phyloP scores from a whole-genome alignment of 768 basidiomycete species.

The Agaricus subrufescens region DNA sequence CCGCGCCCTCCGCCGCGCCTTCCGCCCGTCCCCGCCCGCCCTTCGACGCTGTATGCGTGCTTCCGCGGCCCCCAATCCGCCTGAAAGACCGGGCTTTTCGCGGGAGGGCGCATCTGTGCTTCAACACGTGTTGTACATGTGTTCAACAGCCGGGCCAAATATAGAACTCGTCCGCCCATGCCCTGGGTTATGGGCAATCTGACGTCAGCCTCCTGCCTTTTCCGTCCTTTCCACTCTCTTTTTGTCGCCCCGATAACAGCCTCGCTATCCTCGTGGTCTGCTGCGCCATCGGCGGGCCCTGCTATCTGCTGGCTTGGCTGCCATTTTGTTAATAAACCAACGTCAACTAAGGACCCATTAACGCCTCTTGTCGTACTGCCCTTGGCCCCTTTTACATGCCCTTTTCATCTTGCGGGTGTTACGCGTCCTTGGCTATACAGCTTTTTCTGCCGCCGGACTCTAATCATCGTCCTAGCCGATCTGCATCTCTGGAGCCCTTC shows the following conservation, averaged over 20 bases:
- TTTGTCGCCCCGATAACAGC: neutral
- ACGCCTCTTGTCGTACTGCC: no score
- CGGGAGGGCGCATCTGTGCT: neutral
- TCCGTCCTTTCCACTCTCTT: neutral
- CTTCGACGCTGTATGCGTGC: neutral
- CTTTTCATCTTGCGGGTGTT: no score
- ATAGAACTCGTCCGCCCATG: slow-evolving; percentile 2
- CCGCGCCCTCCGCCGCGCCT: neutral
- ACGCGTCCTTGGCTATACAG: no score
- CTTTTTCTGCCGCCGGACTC: no score
- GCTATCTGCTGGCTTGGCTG: no score
- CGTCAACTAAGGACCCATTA: no score
- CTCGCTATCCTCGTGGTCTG: slow-evolving; percentile 5
- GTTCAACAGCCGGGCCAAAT: slow-evolving; percentile 6
- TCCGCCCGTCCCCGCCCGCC: neutral
- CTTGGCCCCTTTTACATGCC: no score
- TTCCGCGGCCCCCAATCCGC: neutral
- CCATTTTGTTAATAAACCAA: no score
- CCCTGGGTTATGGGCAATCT: slow-evolving; percentile 9
- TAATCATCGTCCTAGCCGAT: no score
- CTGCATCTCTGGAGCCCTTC: no score
- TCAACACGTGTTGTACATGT: slow-evolving; percentile 10
- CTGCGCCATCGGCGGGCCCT: no score
- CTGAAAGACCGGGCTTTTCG: neutral
- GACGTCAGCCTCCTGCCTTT: slow-evolving; percentile 1